Evolutionary conservation across 345 rosid genomes (phyloP).

Genomic region (Conringia planisiliqua): DNA sequence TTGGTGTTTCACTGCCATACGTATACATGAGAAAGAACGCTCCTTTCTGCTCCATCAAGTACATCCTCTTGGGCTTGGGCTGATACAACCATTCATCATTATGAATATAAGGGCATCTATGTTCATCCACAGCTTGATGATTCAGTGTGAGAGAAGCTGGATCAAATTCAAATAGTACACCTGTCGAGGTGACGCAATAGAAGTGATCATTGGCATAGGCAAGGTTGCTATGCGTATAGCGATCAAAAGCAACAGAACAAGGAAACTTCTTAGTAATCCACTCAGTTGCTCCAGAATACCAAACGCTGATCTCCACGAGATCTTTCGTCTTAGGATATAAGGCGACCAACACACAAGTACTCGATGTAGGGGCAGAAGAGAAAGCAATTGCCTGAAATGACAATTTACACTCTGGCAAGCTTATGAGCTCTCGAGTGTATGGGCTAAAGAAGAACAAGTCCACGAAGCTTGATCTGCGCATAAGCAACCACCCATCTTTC

Average conservation of each 20-base stretch:
- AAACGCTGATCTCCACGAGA: slow-evolving; percentile 47
- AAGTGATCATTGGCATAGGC: not conserved
- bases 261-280: slow-evolving; percentile 35
- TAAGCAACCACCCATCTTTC: slow-evolving; percentile 66
- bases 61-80: not conserved
- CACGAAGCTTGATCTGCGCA: slow-evolving; percentile 38
- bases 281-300: slow-evolving; percentile 43
- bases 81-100: not conserved
- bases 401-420: slow-evolving; percentile 48
- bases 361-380: slow-evolving; percentile 55
- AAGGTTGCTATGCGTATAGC: not conserved
- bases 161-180: not conserved
- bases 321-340: slow-evolving; percentile 37
- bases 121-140: not conserved
- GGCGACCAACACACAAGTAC: slow-evolving; percentile 41
- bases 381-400: slow-evolving; percentile 52
- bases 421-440: slow-evolving; percentile 39
- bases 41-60: not conserved
- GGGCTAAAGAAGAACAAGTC: slow-evolving; percentile 64
- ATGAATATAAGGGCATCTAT: not conserved
- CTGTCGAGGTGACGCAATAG: not conserved
- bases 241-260: not conserved
- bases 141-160: not conserved
- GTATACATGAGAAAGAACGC: slow-evolving; percentile 9
- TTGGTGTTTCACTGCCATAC: not conserved